Percentiles rank a stretch among this genome's conserved stretches.
Conservation (phyloP, 2,329 filamentous ascomycete species). For the Paracorniculantispora psalliotae region DNA sequence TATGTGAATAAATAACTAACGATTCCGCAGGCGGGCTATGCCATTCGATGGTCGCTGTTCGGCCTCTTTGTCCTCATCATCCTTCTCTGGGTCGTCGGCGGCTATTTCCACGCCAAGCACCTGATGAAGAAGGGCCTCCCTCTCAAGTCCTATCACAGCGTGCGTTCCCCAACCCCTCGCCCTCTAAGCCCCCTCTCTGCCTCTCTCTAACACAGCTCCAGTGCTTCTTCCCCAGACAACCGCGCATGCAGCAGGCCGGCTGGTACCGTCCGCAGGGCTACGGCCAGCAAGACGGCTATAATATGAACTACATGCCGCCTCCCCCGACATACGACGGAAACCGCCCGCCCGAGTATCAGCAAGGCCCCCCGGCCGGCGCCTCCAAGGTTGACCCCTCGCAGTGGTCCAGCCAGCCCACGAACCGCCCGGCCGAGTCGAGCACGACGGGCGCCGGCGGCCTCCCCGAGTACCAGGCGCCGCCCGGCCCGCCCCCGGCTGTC, state of each 20-base stretch:
- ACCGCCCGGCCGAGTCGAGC: conserved; percentile 22
- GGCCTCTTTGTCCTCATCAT: conserved; percentile 55
- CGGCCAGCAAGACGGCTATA: conserved; percentile 28
- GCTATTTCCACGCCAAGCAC: conserved; percentile 64
- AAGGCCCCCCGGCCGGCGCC: conserved; percentile 40
- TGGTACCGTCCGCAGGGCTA: conserved; percentile 33
- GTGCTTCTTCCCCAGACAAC: conserved; percentile 48
- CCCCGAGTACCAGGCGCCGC: conserved; percentile 35
- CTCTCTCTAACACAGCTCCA: conserved; percentile 22
- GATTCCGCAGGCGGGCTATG: conserved; percentile 49
- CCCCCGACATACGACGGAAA: conserved; percentile 57
- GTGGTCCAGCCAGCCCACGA: conserved; percentile 25
- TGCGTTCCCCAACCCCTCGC: conserved; percentile 31
- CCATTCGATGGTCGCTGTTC: conserved; percentile 69
- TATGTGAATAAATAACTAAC: not conserved
- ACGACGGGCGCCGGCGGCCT: conserved; percentile 14
- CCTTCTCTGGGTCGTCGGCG: conserved; percentile 58
- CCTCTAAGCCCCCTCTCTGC: not conserved
- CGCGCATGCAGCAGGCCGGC: conserved; percentile 44
- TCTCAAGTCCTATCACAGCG: conserved; percentile 66
- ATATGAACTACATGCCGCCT: conserved; percentile 50
- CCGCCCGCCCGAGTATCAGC: conserved; percentile 49
- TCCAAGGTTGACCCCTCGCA: conserved; percentile 52
- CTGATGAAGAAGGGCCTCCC: conserved; percentile 61
- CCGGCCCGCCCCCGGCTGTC: conserved; percentile 42